These are phyloP conservation scores for Thalassia testudinum DNA, from an alignment of 116 monocot species.

Conservation along the genomic window DNA sequence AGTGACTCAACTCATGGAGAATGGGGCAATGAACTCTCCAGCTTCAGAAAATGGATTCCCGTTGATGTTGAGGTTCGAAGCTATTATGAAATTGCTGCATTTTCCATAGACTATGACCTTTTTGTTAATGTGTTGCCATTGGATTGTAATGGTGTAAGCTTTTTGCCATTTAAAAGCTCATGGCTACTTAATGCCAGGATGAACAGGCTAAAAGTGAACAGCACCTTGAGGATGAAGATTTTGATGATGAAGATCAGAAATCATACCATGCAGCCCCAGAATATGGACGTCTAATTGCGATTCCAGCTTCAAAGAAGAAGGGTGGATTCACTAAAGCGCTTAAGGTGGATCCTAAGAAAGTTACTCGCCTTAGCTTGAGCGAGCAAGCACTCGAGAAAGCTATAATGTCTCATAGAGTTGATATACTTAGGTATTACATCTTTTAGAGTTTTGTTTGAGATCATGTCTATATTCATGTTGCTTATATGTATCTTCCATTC, in stretches of 20 bases:
- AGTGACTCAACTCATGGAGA: too few species aligned
- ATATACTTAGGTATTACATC: constrained; percentile 43
- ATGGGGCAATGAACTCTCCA: too few species aligned
- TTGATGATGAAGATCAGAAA: constrained; percentile 25
- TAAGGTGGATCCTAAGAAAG: constrained; percentile 54
- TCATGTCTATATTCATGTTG: too few species aligned
- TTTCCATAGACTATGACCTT: too few species aligned
- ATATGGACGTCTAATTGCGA: constrained; percentile 49
- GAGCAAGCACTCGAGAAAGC: constrained; percentile 52
- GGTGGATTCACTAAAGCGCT: constrained; percentile 34
- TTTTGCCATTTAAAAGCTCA: background rate
- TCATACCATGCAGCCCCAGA: constrained; percentile 17
- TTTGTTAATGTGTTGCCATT: background rate
- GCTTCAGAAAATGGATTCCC: too few species aligned
- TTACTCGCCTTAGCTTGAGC: constrained; percentile 65
- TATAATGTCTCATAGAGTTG: constrained; percentile 27
- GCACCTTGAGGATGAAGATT: constrained; percentile 10
- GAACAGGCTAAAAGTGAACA: background rate
- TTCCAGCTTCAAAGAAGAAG: constrained; percentile 60
- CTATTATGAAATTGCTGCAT: background rate
- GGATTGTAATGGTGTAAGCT: background rate
- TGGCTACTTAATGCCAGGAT: background rate
- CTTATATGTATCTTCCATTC: too few species aligned
- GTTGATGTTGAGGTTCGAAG: too few species aligned
- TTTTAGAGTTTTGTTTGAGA: too few species aligned